These are phyloP conservation scores for Penicillium concentricum DNA, from an alignment of 2,329 filamentous ascomycete species.

Conservation along the genomic window DNA sequence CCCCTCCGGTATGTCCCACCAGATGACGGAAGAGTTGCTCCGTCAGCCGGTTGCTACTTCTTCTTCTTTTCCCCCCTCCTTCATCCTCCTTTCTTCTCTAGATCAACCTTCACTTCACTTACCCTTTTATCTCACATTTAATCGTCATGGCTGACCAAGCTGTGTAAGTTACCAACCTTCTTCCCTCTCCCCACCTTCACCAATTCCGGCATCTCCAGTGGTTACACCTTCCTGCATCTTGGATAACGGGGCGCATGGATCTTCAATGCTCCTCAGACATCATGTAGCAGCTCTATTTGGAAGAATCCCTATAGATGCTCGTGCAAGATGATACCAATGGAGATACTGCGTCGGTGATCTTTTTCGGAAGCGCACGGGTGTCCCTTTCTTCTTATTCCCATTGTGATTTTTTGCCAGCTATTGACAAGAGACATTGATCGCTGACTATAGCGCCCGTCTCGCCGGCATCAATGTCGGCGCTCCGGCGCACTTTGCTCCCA, in stretches of 20 bases:
- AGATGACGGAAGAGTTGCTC: conserved; percentile 38
- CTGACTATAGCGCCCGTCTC: conserved; percentile 67
- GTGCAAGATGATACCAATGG: conserved; percentile 5
- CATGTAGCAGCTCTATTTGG: not conserved
- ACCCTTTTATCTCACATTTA: conserved; percentile 11
- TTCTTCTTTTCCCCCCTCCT: conserved; percentile 26
- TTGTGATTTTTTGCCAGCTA: conserved; percentile 18
- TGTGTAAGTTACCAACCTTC: conserved; percentile 41
- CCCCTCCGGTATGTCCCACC: conserved; percentile 26
- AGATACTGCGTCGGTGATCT: not conserved
- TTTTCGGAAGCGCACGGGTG: conserved; percentile 14
- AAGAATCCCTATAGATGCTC: not conserved
- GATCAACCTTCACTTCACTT: conserved; percentile 18
- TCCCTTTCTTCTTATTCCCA: not conserved
- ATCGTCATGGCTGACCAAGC: conserved; percentile 45
- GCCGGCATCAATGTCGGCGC: conserved; percentile 71
- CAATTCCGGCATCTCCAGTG: conserved; percentile 1
- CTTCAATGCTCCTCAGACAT: conserved; percentile 1
- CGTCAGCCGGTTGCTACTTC: conserved; percentile 30
- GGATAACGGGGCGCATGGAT: not conserved
- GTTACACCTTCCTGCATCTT: not conserved
- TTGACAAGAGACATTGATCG: conserved; percentile 38
- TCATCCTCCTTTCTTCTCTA: conserved; percentile 24
- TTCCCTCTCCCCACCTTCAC: conserved; percentile 11
- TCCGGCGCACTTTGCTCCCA: conserved; percentile 54